Evolutionary conservation across 352 stramenopile species (phyloP).

Genomic region (Aphanomyces cochlioides): DNA sequence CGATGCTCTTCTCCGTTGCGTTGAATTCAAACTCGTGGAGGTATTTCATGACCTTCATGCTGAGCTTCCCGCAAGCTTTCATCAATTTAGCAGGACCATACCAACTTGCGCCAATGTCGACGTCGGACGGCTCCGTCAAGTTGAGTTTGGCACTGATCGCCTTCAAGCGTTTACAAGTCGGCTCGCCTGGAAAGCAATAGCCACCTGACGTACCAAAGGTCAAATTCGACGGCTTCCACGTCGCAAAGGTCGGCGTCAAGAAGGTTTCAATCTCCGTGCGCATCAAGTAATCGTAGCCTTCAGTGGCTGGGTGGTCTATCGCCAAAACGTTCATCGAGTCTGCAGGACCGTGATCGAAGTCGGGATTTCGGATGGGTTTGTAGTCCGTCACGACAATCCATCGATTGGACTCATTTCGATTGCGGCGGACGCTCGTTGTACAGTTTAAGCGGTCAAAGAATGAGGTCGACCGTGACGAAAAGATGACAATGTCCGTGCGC

Average conservation of each 20-base stretch:
- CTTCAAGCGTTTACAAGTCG: background rate
- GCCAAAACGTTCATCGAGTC: constrained; percentile 6
- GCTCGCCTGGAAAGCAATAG: constrained; percentile 12
- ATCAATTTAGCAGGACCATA: constrained; percentile 14
- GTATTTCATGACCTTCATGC: constrained; percentile 10
- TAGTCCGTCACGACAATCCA: constrained; percentile 10
- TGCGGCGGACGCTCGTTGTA: background rate
- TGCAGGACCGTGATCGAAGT: background rate
- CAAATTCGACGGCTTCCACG: constrained; percentile 18
- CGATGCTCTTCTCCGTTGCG: background rate
- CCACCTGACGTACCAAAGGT: background rate
- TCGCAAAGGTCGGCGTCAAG: constrained; percentile 13
- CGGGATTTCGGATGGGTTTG: no score
- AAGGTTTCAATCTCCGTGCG: constrained; percentile 22
- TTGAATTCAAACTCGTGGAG: constrained; percentile 10
- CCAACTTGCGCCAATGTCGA: constrained; percentile 25
- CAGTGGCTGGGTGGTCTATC: background rate
- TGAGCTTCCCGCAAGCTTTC: constrained; percentile 14
- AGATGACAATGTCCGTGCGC: constrained; percentile 26
- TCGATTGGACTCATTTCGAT: background rate
- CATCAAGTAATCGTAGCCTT: constrained; percentile 9
- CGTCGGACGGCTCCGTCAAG: background rate
- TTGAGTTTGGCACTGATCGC: background rate
- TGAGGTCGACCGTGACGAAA: background rate
- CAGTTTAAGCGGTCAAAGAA: background rate